Evolutionary conservation across 163 green algal genomes (phyloP).

Genomic region (Chlamydomonas reinhardtii): DNA sequence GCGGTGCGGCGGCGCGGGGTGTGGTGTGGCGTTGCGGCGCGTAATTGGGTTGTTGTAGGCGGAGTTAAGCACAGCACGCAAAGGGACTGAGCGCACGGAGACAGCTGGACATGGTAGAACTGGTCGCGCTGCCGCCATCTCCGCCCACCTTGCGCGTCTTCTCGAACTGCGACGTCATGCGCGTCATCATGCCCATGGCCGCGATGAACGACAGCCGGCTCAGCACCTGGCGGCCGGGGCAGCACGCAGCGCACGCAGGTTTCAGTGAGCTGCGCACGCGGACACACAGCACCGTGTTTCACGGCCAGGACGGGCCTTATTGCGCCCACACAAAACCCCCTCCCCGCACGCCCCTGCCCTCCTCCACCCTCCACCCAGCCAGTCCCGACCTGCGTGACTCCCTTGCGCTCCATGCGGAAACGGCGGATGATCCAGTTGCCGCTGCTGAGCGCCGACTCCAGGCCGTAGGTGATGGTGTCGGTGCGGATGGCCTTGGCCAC

Average conservation of each 20-base stretch:
- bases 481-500: slow-evolving; percentile 92
- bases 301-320: no score
- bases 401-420: slow-evolving; percentile 99
- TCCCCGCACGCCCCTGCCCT: no score
- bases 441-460: slow-evolving; percentile 93
- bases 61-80: no score
- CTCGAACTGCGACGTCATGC: slow-evolving; percentile 98
- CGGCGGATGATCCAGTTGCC: slow-evolving; percentile 99
- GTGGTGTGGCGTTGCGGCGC: no score
- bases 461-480: slow-evolving; percentile 94
- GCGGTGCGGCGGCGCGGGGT: not conserved
- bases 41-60: no score
- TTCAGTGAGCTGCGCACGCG: no score
- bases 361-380: not conserved
- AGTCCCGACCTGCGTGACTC: slow-evolving; percentile 98
- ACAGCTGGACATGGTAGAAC: no score
- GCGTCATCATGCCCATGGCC: slow-evolving; percentile 98
- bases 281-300: no score
- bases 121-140: no score
- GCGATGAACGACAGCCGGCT: slow-evolving; percentile 94
- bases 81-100: no score
- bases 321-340: no score
- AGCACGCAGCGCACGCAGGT: no score
- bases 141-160: slow-evolving; percentile 98
- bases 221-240: slow-evolving; percentile 85